phyloP scores from a whole-genome alignment of 805 yeast species.

The Osmozyma mogii region DNA sequence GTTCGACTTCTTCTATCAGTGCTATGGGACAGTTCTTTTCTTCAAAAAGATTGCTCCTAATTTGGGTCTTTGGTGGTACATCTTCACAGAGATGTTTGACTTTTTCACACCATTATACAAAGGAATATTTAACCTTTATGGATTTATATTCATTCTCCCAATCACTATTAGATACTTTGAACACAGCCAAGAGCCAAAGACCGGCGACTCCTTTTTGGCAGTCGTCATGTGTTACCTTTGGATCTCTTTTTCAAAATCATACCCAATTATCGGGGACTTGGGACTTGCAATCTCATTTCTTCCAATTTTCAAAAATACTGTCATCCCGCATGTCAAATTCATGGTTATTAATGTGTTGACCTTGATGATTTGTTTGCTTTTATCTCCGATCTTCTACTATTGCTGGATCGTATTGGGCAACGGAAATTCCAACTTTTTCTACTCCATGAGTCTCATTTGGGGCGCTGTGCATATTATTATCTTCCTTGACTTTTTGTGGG shows the following conservation, averaged over 20 bases:
- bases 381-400: constrained; percentile 86
- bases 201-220: constrained; percentile 54
- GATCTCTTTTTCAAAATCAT: constrained; percentile 64
- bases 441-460: constrained; percentile 83
- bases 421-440: constrained; percentile 94
- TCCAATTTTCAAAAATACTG: constrained; percentile 39
- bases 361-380: constrained; percentile 43
- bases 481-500: constrained; percentile 77
- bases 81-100: constrained; percentile 91
- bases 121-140: constrained; percentile 74
- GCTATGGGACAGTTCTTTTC: constrained; percentile 48
- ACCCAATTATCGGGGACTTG: constrained; percentile 78
- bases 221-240: constrained; percentile 33
- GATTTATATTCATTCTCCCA: constrained; percentile 62
- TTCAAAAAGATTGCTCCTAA: constrained; percentile 79
- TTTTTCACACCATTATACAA: constrained; percentile 78
- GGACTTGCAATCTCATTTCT: constrained; percentile 34
- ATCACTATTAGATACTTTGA: constrained; percentile 57
- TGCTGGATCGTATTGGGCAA: constrained; percentile 92
- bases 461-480: constrained; percentile 62
- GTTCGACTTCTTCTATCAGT: constrained; percentile 31
- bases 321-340: constrained; percentile 39
- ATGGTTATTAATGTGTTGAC: constrained; percentile 41
- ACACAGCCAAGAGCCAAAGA: constrained; percentile 11
- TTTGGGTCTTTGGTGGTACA: constrained; percentile 97